Percentiles rank a stretch among this genome's conserved stretches.
Conservation (phyloP, 805 yeast genomes). For the Hanseniaspora valbyensis region DNA sequence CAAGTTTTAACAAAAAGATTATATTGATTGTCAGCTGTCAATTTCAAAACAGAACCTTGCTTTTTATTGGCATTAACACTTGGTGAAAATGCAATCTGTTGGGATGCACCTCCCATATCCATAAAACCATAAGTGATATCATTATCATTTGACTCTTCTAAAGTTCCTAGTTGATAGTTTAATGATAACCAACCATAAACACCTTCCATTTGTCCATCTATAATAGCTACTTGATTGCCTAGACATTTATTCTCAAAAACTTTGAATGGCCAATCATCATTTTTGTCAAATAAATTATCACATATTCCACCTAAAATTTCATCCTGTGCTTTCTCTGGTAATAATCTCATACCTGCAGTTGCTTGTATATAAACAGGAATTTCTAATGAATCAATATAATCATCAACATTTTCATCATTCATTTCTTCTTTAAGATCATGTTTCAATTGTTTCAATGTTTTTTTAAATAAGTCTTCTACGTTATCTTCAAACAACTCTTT, state of each 20-base stretch:
- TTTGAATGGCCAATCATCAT: slow-evolving; percentile 19
- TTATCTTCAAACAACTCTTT: slow-evolving; percentile 35
- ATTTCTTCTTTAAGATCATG: slow-evolving; percentile 20
- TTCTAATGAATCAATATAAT: slow-evolving; percentile 42
- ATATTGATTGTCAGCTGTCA: slow-evolving; percentile 50
- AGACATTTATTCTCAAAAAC: slow-evolving; percentile 46
- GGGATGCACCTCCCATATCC: slow-evolving; percentile 99
- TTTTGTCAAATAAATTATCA: slow-evolving; percentile 17
- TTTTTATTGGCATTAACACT: slow-evolving; percentile 50
- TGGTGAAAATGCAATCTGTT: slow-evolving; percentile 91
- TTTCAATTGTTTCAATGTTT: slow-evolving; percentile 57
- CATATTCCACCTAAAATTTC: slow-evolving; percentile 54
- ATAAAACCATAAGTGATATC: slow-evolving; percentile 66
- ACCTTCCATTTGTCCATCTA: slow-evolving; percentile 93
- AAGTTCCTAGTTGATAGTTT: slow-evolving; percentile 65
- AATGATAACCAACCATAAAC: slow-evolving; percentile 90
- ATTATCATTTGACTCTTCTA: slow-evolving; percentile 29
- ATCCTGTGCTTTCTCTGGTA: slow-evolving; percentile 44
- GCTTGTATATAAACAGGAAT: slow-evolving; percentile 90
- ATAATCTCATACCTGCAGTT: slow-evolving; percentile 91
- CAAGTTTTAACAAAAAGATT: slow-evolving; percentile 87
- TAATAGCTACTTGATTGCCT: slow-evolving; percentile 63
- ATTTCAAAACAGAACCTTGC: slow-evolving; percentile 54
- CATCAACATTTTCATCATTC: slow-evolving; percentile 62
- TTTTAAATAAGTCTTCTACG: slow-evolving; percentile 50